Evolutionary conservation across 441 rosid species (phyloP).

Genomic region (Oxalis stricta): DNA sequence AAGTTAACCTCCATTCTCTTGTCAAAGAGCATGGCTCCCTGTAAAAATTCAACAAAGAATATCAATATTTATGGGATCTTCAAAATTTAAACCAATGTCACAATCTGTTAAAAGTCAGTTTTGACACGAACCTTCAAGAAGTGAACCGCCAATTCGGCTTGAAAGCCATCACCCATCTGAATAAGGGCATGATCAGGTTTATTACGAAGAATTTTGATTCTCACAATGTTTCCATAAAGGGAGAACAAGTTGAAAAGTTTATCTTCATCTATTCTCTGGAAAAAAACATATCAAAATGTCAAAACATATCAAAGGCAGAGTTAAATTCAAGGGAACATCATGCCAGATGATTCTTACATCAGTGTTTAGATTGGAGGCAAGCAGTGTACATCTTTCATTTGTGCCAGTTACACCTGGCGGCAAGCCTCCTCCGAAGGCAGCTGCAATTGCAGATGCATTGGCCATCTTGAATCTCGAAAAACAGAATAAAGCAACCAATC

Average conservation of each 20-base stretch:
- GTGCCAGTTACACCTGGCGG: conserved; percentile 97
- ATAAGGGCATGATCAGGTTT: conserved; percentile 98
- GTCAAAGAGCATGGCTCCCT: conserved; percentile 90
- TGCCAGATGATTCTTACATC: conserved; percentile 38
- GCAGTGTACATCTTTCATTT: conserved; percentile 84
- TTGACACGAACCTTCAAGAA: conserved; percentile 66
- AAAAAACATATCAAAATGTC: conserved; percentile 4
- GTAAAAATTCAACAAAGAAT: neutral
- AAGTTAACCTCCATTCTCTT: conserved; percentile 87
- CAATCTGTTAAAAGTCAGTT: neutral
- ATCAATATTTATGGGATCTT: neutral
- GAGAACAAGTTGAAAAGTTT: conserved; percentile 94
- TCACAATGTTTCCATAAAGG: conserved; percentile 86
- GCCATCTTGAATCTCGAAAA: conserved; percentile 46
- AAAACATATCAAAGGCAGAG: conserved; percentile 3
- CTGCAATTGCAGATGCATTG: conserved; percentile 83
- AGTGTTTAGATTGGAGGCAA: conserved; percentile 75
- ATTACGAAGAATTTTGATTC: conserved; percentile 86
- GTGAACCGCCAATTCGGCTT: conserved; percentile 92
- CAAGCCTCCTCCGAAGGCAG: conserved; percentile 92
- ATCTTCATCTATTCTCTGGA: conserved; percentile 81
- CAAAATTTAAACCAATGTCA: neutral
- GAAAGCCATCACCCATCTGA: conserved; percentile 98
- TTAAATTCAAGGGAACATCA: conserved; percentile 1
- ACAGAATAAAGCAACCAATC: neutral